Evolutionary conservation across 192 early-diverging fungal species (phyloP).

Genomic region (Podila horticola): DNA sequence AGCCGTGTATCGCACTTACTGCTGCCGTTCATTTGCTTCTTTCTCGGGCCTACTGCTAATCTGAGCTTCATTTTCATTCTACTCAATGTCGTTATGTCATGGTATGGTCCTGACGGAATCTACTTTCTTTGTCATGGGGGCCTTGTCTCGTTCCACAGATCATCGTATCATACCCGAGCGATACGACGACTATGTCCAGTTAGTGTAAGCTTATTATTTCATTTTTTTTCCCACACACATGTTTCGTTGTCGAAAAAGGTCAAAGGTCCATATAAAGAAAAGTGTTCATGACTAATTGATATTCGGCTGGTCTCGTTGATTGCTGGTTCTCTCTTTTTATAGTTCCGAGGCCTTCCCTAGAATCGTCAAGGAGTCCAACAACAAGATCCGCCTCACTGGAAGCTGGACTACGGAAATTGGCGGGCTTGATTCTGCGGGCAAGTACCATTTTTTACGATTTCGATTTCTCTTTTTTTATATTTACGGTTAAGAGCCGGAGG

Average conservation of each 20-base stretch:
- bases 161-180: slow-evolving; percentile 89
- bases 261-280: background rate
- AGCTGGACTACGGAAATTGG: slow-evolving; percentile 92
- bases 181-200: slow-evolving; percentile 84
- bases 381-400: slow-evolving; percentile 85
- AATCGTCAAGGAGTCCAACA: slow-evolving; percentile 79
- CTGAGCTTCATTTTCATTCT: background rate
- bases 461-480: background rate
- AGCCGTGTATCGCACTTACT: background rate
- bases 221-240: too few species aligned
- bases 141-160: slow-evolving; percentile 48
- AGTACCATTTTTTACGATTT: slow-evolving; percentile 21
- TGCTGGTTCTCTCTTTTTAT: background rate
- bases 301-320: background rate
- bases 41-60: background rate
- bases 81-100: background rate
- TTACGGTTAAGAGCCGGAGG: background rate
- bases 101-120: background rate
- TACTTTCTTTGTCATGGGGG: background rate
- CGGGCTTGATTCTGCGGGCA: slow-evolving; percentile 85
- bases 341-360: slow-evolving; percentile 82
- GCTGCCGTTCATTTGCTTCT: background rate
- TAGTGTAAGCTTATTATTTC: slow-evolving; percentile 60
- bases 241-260: background rate
- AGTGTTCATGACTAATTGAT: background rate